Percentiles rank a stretch among this genome's conserved stretches.
Evolutionary conservation across 148 eudicot species (phyloP).

Genomic region (Salicornia ramosissima): DNA sequence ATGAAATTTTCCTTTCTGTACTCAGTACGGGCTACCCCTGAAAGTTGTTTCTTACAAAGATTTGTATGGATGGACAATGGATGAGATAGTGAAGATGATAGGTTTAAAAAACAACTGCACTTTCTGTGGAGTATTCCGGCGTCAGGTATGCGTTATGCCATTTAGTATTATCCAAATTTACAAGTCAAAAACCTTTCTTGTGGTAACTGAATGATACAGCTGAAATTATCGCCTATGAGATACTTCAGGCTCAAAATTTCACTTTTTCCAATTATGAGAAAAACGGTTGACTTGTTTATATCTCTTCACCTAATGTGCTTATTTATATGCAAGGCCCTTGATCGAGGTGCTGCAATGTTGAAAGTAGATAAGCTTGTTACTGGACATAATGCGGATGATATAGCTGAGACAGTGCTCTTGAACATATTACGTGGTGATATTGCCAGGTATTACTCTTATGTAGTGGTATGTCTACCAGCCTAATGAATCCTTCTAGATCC

Average conservation of each 20-base stretch:
- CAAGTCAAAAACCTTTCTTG: background rate
- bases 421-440: constrained; percentile 97
- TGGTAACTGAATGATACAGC: background rate
- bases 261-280: background rate
- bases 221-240: background rate
- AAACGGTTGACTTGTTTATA: background rate
- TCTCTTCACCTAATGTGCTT: constrained; percentile 2
- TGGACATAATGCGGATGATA: constrained; percentile 98
- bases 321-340: constrained; percentile 67
- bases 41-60: constrained; percentile 97
- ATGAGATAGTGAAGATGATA: constrained; percentile 93
- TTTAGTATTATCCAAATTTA: background rate
- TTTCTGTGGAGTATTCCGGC: constrained; percentile 97
- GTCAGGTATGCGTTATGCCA: constrained; percentile 63
- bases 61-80: constrained; percentile 99
- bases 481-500: background rate
- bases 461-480: background rate
- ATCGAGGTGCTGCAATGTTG: constrained; percentile 95
- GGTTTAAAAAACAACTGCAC: constrained; percentile 98
- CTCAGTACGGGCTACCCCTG: constrained; percentile 88
- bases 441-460: constrained; percentile 58
- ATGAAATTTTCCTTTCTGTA: background rate
- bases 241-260: background rate
- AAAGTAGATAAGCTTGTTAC: constrained; percentile 96
- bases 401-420: constrained; percentile 89